Percentiles rank a stretch among this genome's conserved stretches.
phyloP scores from a whole-genome alignment of 768 basidiomycete species.

The Leccinum broughii region DNA sequence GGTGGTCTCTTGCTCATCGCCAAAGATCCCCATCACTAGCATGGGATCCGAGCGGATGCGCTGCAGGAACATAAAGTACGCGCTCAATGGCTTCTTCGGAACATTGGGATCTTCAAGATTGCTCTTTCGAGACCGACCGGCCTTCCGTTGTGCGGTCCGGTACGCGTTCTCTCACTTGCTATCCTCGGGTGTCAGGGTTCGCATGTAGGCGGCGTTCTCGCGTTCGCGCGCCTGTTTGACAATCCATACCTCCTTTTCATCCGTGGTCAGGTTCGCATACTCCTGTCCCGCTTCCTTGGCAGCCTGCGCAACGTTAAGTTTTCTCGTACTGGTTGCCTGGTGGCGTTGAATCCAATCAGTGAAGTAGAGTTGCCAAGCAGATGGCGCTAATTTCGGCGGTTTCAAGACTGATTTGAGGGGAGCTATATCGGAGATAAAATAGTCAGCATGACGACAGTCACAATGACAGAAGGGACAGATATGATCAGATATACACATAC shows the following conservation, averaged over 20 bases:
- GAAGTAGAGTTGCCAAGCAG: slow-evolving; percentile 96
- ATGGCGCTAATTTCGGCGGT: slow-evolving; percentile 89
- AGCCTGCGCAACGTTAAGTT: slow-evolving; percentile 93
- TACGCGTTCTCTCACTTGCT: slow-evolving; percentile 93
- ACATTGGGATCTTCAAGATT: slow-evolving; percentile 98
- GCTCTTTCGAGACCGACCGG: slow-evolving; percentile 87
- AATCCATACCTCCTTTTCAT: slow-evolving; percentile 77
- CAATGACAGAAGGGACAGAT: slow-evolving; percentile 24
- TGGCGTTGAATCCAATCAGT: slow-evolving; percentile 92
- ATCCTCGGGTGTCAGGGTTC: slow-evolving; percentile 86
- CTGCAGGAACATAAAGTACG: slow-evolving; percentile 95
- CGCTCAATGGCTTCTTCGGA: slow-evolving; percentile 92
- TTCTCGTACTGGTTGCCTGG: slow-evolving; percentile 75
- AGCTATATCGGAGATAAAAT: slow-evolving; percentile 42
- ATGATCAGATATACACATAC: slow-evolving; percentile 43
- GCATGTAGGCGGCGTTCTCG: slow-evolving; percentile 83
- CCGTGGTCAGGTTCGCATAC: slow-evolving; percentile 74
- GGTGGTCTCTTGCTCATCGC: slow-evolving; percentile 89
- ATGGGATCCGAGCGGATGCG: slow-evolving; percentile 78
- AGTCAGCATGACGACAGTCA: slow-evolving; percentile 33
- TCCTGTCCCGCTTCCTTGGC: slow-evolving; percentile 93
- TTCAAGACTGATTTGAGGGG: slow-evolving; percentile 76
- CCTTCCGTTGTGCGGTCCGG: slow-evolving; percentile 89
- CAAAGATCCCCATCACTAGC: slow-evolving; percentile 78
- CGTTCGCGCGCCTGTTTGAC: slow-evolving; percentile 83